These are phyloP conservation scores for Mallotus nudiflorus DNA, from an alignment of 345 rosid species.

Conservation along the genomic window DNA sequence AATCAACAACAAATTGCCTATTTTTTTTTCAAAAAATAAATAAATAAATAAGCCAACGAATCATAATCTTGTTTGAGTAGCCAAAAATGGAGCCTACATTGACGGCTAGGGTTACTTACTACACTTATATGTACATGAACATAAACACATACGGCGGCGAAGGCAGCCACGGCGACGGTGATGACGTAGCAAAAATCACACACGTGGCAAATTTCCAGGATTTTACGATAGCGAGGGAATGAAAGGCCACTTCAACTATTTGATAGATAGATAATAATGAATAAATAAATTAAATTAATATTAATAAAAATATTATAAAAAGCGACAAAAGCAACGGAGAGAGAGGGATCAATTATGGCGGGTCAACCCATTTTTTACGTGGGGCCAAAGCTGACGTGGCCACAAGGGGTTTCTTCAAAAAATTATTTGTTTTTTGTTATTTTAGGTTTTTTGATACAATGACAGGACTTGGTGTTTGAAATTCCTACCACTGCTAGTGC, in stretches of 20 bases:
- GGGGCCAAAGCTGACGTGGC: constrained; percentile 60
- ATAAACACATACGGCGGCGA: neutral
- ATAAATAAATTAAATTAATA: too few species aligned
- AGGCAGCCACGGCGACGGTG: constrained; percentile 25
- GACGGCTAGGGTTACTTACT: constrained; percentile 54
- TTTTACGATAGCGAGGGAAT: constrained; percentile 23
- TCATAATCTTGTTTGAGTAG: neutral
- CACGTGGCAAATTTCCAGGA: constrained; percentile 31
- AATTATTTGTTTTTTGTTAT: neutral
- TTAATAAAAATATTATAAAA: neutral
- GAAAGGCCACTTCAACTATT: neutral
- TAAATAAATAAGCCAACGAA: too few species aligned
- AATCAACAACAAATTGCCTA: neutral
- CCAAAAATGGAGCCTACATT: neutral
- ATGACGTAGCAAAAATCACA: constrained; percentile 16
- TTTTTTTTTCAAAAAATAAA: too few species aligned
- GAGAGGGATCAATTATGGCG: constrained; percentile 35
- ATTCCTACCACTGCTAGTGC: neutral
- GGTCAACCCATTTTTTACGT: constrained; percentile 40
- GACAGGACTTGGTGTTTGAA: neutral
- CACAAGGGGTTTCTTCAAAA: constrained; percentile 21
- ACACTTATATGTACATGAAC: too few species aligned
- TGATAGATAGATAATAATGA: too few species aligned
- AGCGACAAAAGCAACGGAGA: constrained; percentile 25
- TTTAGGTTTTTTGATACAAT: neutral